phyloP scores from a whole-genome alignment of 768 basidiomycete species.

The Pulveroboletus sp. region DNA sequence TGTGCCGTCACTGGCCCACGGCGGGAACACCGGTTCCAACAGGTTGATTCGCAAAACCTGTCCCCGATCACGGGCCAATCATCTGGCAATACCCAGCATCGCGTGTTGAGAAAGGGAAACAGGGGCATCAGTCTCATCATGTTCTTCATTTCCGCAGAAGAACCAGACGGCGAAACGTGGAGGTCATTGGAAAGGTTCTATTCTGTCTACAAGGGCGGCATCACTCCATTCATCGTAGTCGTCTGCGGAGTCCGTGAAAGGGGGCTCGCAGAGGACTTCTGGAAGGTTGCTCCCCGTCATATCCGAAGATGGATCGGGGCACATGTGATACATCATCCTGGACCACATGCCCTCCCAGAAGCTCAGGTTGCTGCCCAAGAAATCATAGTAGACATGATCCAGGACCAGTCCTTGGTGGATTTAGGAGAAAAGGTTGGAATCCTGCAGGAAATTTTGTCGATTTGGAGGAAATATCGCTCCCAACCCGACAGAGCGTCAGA shows the following conservation, averaged over 20 bases:
- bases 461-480: slow-evolving; percentile 20
- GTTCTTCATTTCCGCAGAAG: slow-evolving; percentile 9
- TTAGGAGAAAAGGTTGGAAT: slow-evolving; percentile 15
- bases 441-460: slow-evolving; percentile 12
- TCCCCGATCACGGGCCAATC: neutral
- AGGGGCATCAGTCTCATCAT: slow-evolving; percentile 13
- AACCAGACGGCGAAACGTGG: slow-evolving; percentile 9
- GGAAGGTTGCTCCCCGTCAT: slow-evolving; percentile 6
- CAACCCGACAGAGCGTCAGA: neutral
- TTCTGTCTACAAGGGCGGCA: slow-evolving; percentile 7
- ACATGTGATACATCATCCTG: slow-evolving; percentile 12
- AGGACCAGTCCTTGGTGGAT: slow-evolving; percentile 11
- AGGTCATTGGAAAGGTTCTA: slow-evolving; percentile 13
- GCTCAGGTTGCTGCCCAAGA: slow-evolving; percentile 9
- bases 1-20: neutral
- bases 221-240: slow-evolving; percentile 18
- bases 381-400: slow-evolving; percentile 10
- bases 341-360: slow-evolving; percentile 1
- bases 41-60: slow-evolving; percentile 10
- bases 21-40: slow-evolving; percentile 13
- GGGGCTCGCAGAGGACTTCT: slow-evolving; percentile 8
- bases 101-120: neutral
- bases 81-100: neutral
- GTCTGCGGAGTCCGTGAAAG: slow-evolving; percentile 5
- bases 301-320: slow-evolving; percentile 9